Evolutionary conservation across 345 rosid genomes (phyloP).

Genomic region (Rhodomyrtus tomentosa): DNA sequence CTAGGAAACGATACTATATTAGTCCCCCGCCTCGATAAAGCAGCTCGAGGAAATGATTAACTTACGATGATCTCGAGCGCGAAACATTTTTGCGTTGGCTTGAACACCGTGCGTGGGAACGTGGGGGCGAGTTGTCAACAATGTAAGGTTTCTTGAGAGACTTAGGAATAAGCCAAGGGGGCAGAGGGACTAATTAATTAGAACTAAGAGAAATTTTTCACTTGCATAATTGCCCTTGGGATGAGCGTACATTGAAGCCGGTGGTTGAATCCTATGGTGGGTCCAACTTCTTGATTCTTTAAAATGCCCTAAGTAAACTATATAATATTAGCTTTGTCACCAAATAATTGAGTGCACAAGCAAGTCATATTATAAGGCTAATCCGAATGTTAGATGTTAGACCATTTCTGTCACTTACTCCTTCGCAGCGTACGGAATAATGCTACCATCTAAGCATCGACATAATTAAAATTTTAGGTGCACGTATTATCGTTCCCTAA

Average conservation of each 20-base stretch:
- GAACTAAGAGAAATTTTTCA: background rate
- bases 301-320: background rate
- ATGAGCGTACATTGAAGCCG: background rate
- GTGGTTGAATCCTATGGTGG: background rate
- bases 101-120: constrained; percentile 28
- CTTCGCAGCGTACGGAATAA: background rate
- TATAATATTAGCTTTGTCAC: background rate
- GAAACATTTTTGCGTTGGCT: constrained; percentile 12
- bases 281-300: background rate
- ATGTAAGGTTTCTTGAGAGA: constrained; percentile 16
- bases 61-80: background rate
- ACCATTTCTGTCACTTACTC: background rate
- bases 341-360: background rate
- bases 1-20: background rate
- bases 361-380: background rate
- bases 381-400: background rate
- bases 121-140: constrained; percentile 35
- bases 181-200: background rate
- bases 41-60: background rate
- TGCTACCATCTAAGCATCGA: background rate
- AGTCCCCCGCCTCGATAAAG: background rate
- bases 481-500: too few species aligned
- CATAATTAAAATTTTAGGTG: background rate
- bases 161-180: background rate
- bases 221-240: background rate